Percentiles rank a stretch among this genome's conserved stretches.
Evolutionary conservation across 2,329 filamentous ascomycete genomes (phyloP).

Genomic region (Xylariaceae sp.): DNA sequence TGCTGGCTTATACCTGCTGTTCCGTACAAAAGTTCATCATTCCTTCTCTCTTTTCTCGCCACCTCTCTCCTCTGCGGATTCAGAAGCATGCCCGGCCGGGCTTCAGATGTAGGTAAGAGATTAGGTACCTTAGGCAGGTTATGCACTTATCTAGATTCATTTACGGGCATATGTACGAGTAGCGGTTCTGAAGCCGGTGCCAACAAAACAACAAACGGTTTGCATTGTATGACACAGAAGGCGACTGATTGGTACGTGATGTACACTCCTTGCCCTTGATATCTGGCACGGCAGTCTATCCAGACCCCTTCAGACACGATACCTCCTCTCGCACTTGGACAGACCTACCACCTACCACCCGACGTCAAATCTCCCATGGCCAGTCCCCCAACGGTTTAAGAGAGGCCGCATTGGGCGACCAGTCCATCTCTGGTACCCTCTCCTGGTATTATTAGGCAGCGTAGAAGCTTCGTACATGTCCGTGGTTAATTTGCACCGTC

Average conservation of each 20-base stretch:
- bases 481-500: background rate
- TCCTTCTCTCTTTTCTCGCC: background rate
- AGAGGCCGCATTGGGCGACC: slow-evolving; percentile 6
- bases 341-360: too few relatives aligned
- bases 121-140: background rate
- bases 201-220: slow-evolving; percentile 5
- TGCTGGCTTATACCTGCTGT: background rate
- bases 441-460: background rate
- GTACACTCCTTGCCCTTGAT: slow-evolving; percentile 3
- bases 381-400: background rate
- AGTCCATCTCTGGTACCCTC: background rate
- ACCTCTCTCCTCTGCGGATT: background rate
- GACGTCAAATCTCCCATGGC: too few relatives aligned
- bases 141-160: background rate
- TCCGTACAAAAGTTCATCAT: background rate
- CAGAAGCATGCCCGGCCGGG: background rate
- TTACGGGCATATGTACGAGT: background rate
- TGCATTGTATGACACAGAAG: slow-evolving; percentile 1
- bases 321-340: background rate
- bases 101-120: background rate
- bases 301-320: slow-evolving; percentile 7
- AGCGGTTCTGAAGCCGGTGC: background rate
- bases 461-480: background rate
- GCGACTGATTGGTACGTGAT: slow-evolving; percentile 5
- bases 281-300: background rate